Conservation (phyloP, 169 alveolate species). For the Plasmodium berghei region DNA sequence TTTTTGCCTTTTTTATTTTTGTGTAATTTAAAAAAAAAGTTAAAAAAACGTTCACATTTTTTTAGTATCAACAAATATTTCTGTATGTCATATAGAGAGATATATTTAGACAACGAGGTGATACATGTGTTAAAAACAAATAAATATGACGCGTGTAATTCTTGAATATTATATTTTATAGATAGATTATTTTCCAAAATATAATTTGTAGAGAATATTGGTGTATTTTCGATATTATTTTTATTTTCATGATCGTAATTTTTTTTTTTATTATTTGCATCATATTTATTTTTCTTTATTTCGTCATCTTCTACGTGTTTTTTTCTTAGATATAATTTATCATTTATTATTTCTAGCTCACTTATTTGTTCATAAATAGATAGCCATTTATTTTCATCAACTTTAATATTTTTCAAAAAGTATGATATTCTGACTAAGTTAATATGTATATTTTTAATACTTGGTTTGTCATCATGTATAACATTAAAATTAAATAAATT, state of each 20-base stretch:
- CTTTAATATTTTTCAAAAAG: conserved; percentile 36
- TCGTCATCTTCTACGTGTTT: not conserved
- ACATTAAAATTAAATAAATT: conserved; percentile 19
- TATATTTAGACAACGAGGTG: conserved; percentile 11
- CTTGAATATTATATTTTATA: conserved; percentile 34
- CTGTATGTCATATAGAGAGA: conserved; percentile 21
- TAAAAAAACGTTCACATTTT: conserved; percentile 22
- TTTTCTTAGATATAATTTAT: not conserved
- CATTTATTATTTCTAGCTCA: conserved; percentile 8
- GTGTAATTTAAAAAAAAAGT: conserved; percentile 35
- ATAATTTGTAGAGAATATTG: not conserved
- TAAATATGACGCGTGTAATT: conserved; percentile 12
- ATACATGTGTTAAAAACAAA: conserved; percentile 22
- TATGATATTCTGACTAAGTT: conserved; percentile 51
- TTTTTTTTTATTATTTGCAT: not conserved
- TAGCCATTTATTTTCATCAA: conserved; percentile 59
- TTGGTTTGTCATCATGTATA: not conserved
- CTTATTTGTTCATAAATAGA: conserved; percentile 32
- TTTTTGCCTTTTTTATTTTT: conserved; percentile 14
- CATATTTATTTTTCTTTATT: not conserved
- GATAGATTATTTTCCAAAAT: conserved; percentile 5
- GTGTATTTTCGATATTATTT: not conserved
- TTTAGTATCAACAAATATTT: conserved; percentile 34
- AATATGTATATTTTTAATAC: not conserved
- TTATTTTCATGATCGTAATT: not conserved